Evolutionary conservation across 768 basidiomycete genomes (phyloP).

Genomic region (Boletellus sp.): DNA sequence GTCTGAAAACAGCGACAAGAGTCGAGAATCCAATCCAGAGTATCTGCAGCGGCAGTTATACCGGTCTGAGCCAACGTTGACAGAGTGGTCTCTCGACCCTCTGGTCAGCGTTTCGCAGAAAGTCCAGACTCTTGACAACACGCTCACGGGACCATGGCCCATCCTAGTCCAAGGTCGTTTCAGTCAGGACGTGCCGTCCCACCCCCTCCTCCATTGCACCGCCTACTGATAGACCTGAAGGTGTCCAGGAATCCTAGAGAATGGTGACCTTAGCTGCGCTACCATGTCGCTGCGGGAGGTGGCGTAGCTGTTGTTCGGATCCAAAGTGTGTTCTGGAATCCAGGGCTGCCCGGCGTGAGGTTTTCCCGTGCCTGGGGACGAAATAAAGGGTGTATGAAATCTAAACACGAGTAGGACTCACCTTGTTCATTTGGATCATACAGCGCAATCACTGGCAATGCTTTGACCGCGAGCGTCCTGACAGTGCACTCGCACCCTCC

Average conservation of each 20-base stretch:
- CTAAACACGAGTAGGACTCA: neutral
- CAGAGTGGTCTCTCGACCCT: constrained; percentile 16
- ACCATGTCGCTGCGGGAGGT: no score
- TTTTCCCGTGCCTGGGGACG: no score
- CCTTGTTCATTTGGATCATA: neutral
- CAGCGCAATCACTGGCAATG: neutral
- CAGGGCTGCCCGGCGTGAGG: no score
- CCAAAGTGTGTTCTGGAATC: no score
- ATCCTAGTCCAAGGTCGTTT: neutral
- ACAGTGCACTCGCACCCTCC: neutral
- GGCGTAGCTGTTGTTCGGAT: no score
- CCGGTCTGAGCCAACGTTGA: constrained; percentile 19
- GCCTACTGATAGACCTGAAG: constrained; percentile 1
- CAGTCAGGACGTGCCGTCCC: neutral
- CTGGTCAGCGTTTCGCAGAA: constrained; percentile 3
- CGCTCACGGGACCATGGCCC: neutral
- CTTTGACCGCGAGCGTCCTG: constrained; percentile 5
- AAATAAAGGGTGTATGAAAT: no score
- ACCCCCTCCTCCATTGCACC: no score
- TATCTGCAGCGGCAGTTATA: no score
- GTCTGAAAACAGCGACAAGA: constrained; percentile 4
- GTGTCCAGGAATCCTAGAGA: neutral
- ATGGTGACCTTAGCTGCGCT: neutral
- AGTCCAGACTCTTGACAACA: neutral
- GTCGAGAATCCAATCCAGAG: no score